Conservation (phyloP, 2,329 filamentous ascomycete species). For the Colletotrichum gloeosporioides region DNA sequence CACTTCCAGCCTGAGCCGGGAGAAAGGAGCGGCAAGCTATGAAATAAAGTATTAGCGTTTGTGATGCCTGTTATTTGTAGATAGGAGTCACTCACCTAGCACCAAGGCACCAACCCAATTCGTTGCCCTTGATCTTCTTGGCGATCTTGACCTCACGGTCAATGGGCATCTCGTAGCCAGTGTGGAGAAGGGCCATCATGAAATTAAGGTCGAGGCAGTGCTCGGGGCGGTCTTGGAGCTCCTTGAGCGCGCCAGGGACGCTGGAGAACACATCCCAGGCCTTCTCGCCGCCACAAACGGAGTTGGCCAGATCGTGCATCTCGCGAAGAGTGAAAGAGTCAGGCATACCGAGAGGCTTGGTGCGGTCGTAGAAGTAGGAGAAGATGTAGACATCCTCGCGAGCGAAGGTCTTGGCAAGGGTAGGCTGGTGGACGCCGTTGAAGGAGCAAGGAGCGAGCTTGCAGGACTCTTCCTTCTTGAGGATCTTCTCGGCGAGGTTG, state of each 20-base stretch:
- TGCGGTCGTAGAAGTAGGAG: conserved; percentile 98
- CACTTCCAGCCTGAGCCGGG: conserved; percentile 89
- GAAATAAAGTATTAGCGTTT: conserved; percentile 38
- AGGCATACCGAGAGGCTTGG: conserved; percentile 94
- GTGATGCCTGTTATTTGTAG: background rate
- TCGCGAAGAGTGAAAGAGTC: conserved; percentile 93
- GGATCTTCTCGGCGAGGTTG: conserved; percentile 85
- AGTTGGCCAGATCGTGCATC: conserved; percentile 82
- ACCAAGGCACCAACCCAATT: conserved; percentile 96
- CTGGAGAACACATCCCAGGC: conserved; percentile 82
- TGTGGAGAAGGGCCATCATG: conserved; percentile 91
- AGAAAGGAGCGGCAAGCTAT: conserved; percentile 81
- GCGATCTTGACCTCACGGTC: conserved; percentile 96
- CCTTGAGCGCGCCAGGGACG: conserved; percentile 78
- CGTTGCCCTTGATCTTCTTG: conserved; percentile 98
- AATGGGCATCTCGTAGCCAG: conserved; percentile 97
- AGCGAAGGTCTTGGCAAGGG: conserved; percentile 88
- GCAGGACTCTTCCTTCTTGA: conserved; percentile 86
- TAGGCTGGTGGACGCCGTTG: conserved; percentile 95
- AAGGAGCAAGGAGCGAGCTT: conserved; percentile 92
- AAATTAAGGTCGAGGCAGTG: conserved; percentile 96
- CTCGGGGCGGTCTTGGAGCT: conserved; percentile 84
- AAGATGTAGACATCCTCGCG: conserved; percentile 94
- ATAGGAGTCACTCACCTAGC: conserved; percentile 74
- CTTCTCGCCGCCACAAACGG: conserved; percentile 80